A percentile compares a stretch with the other conserved stretches of the same genome.
Evolutionary conservation across 768 basidiomycete species (phyloP).

Genomic region (Mycena capillaripes): DNA sequence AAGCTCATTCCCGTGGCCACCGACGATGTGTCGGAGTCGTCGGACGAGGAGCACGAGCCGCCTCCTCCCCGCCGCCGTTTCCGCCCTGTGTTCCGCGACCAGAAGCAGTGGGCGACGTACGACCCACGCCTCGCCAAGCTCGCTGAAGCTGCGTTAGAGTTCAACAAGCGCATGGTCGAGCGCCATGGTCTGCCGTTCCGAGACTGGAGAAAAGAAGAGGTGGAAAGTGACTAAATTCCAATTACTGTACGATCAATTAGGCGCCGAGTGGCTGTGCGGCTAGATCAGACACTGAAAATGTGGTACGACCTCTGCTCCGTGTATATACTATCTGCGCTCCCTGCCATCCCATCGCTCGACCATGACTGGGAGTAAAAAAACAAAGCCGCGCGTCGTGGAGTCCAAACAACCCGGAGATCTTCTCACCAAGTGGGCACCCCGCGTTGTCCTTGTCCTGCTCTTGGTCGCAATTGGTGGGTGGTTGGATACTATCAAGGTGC

Average conservation of each 20-base stretch:
- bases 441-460: slow-evolving; percentile 49
- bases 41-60: slow-evolving; percentile 36
- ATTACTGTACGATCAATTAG: no score
- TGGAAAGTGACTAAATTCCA: slow-evolving; percentile 21
- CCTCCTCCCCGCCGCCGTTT: slow-evolving; percentile 53
- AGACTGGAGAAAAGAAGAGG: slow-evolving; percentile 5
- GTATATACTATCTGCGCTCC: background rate
- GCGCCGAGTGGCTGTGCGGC: slow-evolving; percentile 9
- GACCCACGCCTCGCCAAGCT: slow-evolving; percentile 52
- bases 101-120: slow-evolving; percentile 60
- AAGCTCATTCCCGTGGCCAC: background rate
- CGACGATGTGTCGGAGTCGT: slow-evolving; percentile 30
- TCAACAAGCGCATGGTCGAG: slow-evolving; percentile 20
- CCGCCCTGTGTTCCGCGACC: slow-evolving; percentile 63
- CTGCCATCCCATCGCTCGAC: background rate
- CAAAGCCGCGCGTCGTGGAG: slow-evolving; percentile 15
- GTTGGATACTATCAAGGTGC: slow-evolving; percentile 77
- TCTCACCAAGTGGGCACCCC: slow-evolving; percentile 53
- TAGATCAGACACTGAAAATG: no score
- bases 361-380: slow-evolving; percentile 27
- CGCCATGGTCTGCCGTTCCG: slow-evolving; percentile 25
- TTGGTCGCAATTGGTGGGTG: slow-evolving; percentile 59
- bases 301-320: background rate
- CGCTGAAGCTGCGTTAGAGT: background rate
- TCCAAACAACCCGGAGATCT: slow-evolving; percentile 19